phyloP scores from a whole-genome alignment of 805 yeast species.

The Zygotorulaspora florentina region DNA sequence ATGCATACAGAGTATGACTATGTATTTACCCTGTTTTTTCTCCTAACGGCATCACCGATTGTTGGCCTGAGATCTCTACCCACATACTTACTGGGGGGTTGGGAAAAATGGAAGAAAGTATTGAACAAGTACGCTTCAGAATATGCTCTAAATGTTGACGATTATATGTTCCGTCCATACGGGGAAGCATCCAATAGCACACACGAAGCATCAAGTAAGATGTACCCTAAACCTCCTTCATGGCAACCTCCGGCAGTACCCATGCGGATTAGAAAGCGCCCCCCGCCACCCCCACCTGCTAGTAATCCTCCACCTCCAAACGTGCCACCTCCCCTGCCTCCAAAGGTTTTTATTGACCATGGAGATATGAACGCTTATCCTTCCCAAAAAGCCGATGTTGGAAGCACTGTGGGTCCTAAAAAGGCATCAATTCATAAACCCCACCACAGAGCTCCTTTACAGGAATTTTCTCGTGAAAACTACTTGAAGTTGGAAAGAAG shows the following conservation, averaged over 20 bases:
- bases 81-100: constrained; percentile 42
- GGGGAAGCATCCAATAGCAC: constrained; percentile 2
- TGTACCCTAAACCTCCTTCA: constrained; percentile 12
- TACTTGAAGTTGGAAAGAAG: constrained; percentile 3
- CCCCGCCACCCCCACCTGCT: constrained; percentile 31
- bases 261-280: constrained; percentile 22
- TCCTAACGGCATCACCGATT: constrained; percentile 25
- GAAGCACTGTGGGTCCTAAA: neutral
- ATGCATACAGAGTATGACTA: constrained; percentile 34
- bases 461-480: neutral
- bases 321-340: constrained; percentile 11
- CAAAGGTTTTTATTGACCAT: constrained; percentile 7
- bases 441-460: neutral
- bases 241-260: constrained; percentile 29
- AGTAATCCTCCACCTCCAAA: constrained; percentile 22
- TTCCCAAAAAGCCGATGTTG: neutral
- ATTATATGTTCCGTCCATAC: constrained; percentile 18
- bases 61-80: constrained; percentile 23
- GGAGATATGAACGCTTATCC: neutral
- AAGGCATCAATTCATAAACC: neutral
- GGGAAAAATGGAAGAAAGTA: constrained; percentile 40
- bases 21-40: constrained; percentile 30
- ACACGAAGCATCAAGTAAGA: neutral
- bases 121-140: constrained; percentile 30
- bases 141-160: constrained; percentile 23